Conservation (phyloP, 2,329 filamentous ascomycete genomes). For the Penicillium glabrum region DNA sequence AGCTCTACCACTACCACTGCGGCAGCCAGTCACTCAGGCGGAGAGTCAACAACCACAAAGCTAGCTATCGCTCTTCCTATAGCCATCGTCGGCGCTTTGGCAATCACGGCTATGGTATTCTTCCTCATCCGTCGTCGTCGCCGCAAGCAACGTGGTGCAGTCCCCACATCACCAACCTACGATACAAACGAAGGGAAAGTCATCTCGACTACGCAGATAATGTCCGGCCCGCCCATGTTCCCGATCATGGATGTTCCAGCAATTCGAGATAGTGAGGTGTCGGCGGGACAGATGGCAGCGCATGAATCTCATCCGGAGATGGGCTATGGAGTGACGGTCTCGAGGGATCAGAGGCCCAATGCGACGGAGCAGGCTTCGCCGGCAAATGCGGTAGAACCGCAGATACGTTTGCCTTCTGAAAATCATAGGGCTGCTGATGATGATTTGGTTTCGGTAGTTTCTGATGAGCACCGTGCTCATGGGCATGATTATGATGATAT, state of each 20-base stretch:
- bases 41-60: slow-evolving; percentile 22
- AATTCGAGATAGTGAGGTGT: neutral
- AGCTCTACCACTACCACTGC: neutral
- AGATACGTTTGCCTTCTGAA: slow-evolving; percentile 23
- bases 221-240: neutral
- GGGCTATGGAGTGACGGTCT: slow-evolving; percentile 11
- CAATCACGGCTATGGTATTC: slow-evolving; percentile 25
- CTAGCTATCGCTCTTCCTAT: slow-evolving; percentile 37
- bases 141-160: slow-evolving; percentile 6
- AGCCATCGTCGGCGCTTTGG: slow-evolving; percentile 26
- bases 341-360: slow-evolving; percentile 11
- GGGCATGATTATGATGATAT: slow-evolving; percentile 27
- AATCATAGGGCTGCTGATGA: slow-evolving; percentile 5
- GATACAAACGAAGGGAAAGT: slow-evolving; percentile 6
- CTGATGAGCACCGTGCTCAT: slow-evolving; percentile 10
- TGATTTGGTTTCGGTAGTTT: slow-evolving; percentile 30
- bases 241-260: slow-evolving; percentile 9
- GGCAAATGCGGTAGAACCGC: neutral
- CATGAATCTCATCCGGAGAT: slow-evolving; percentile 7
- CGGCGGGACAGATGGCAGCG: neutral
- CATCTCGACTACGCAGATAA: slow-evolving; percentile 14
- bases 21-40: slow-evolving; percentile 3
- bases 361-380: slow-evolving; percentile 11
- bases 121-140: slow-evolving; percentile 27
- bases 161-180: slow-evolving; percentile 7